Base-by-base conservation (phyloP, 768 basidiomycete genomes). In the Tephrocybe sp. region DNA sequence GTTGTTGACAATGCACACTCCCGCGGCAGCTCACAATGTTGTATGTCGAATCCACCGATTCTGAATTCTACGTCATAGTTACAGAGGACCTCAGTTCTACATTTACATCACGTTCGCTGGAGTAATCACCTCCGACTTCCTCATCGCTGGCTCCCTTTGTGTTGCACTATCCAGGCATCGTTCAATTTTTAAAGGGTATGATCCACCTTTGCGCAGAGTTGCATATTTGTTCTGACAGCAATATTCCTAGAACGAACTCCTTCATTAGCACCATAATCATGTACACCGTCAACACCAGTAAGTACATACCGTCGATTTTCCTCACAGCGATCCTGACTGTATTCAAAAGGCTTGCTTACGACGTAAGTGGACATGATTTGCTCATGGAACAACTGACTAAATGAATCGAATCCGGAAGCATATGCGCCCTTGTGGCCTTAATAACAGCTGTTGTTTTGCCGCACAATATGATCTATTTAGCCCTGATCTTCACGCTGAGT, bases 261-360 rank as follows among this genome's bases (percentile, higher is more conserved):
- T 12, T 30, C 8, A 44, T 44, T 16, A 44, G 29, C 30, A 44
- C 16, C 18, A 3, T 44, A 2, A 30, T 44, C 16, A 4, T 44
- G 12, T 44, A 44, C 18, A 31, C 16, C n/a, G 13, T 44, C 31
- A 44, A 44, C 16, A 31, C 43, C 13, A 44, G 43, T 44, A n/a
- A 33, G 43, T 21, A 4, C 11, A 29, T 12, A 12, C 18, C n/a
- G 13, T 21, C 19, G 2, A 3, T 44, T 19, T 13, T 21, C 12
- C 29, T 42, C n/a, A n/a, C 18, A 33, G 18, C 18, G 19, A 22
- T 34, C 8, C 37, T 38, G 4, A 38, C 21, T 5, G 12, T 25
- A 15, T 4, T 22, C 43, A 12, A 29, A 2, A 43, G 43, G 22
- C 12, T 30, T 34, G 11, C 43, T 44, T 16, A 44, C 43, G 16